Evolutionary conservation across 441 rosid genomes (phyloP), one percentile per base, ranked within the genome.

Genomic region (Brassica hybrid): DNA sequence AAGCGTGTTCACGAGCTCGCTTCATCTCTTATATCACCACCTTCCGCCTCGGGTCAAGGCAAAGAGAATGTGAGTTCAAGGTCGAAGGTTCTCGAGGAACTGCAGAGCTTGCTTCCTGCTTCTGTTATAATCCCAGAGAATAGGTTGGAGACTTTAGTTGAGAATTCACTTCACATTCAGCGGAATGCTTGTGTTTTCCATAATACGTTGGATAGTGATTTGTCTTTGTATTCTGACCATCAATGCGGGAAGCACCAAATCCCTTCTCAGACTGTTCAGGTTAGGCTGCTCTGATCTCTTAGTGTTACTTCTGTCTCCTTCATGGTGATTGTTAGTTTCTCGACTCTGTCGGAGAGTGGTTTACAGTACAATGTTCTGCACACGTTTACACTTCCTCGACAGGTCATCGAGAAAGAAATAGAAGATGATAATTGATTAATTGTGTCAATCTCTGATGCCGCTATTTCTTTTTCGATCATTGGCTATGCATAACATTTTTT

Each of bases 181-280:
- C 78, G 82, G 74, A 85, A 76, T 65, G 79, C 88, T 75, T 83
- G 88, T 71, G 78, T 32, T 61, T 85, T 79, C 59, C 88, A 85
- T 74, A 85, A 86, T 75, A 32, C 88, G 36, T 76, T 72, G 23
- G 87, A 85, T 81, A 73, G 83, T 43, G 83, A 84, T 75, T 73
- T 82, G 73, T 85, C 88, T 62, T 76, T 88, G 79, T 84, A 76
- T 45, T 77, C 79, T 3, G 89, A 86, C 72, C 89, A 85, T 65
- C 82, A 75, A 27, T 86, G 88, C 68, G 86, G 79, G 54, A 78
- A 64, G 71, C 81, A 73, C 41, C 89, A 77, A 64, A 82, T 86
- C 79, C 89, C 88, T 77, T 82, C 84, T 25, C 83, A 74, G 71
- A 81, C 89, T 57, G 74, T 82, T 76, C 88, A 85, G 89, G 88